A percentile compares a stretch with the other conserved stretches of the same genome.
phyloP scores from a whole-genome alignment of 2,329 filamentous ascomycete species.

The Diaporthe amygdali region DNA sequence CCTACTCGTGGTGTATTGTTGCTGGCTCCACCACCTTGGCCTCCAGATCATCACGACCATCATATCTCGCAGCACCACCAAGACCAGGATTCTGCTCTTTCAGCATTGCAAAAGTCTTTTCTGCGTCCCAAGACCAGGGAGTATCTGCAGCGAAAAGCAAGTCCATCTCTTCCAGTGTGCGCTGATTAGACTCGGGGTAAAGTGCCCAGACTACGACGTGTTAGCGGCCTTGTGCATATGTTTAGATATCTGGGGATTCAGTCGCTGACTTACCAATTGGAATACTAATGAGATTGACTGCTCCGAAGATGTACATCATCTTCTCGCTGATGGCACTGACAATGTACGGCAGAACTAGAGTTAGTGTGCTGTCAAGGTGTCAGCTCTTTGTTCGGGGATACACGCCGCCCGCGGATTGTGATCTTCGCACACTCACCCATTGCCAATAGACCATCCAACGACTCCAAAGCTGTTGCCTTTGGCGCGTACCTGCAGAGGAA shows the following conservation, averaged over 20 bases:
- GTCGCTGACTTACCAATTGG: constrained; percentile 51
- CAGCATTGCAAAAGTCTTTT: constrained; percentile 28
- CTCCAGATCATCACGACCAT: no score
- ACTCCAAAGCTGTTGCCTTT: constrained; percentile 80
- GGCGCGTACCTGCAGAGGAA: constrained; percentile 71
- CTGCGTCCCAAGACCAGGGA: constrained; percentile 25
- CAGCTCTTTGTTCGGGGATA: no score
- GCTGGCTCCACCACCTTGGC: no score
- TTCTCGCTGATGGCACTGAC: constrained; percentile 70
- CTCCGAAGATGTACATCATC: constrained; percentile 73
- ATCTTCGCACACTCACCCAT: constrained; percentile 38
- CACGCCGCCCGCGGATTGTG: no score
- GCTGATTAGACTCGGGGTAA: constrained; percentile 76
- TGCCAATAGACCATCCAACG: constrained; percentile 77
- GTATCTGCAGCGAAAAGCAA: constrained; percentile 65
- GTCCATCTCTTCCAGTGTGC: constrained; percentile 78
- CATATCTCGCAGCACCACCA: constrained; percentile 17
- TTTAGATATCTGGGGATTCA: no score
- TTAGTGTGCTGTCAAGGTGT: constrained; percentile 18
- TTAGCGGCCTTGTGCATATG: not conserved
- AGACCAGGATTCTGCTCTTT: constrained; percentile 27
- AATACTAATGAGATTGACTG: constrained; percentile 68
- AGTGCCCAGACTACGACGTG: constrained; percentile 65
- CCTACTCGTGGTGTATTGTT: no score
- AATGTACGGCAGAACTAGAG: constrained; percentile 61